These are phyloP conservation scores for Iris macrosiphon DNA, from an alignment of 106 monocot species.

Conservation along the genomic window DNA sequence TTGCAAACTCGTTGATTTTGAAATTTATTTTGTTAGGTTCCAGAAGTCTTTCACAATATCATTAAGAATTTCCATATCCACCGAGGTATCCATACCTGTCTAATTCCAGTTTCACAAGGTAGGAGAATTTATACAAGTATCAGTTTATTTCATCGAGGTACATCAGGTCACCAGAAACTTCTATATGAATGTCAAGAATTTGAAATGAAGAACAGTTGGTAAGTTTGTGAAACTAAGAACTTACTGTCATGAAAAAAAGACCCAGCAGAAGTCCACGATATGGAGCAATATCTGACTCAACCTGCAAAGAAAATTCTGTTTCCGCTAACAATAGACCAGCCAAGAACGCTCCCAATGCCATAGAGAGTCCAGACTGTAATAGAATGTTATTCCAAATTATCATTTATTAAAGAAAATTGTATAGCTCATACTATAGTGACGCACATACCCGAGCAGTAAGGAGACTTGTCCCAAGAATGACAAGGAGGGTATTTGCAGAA, in stretches of 20 bases:
- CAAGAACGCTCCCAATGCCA: constrained; percentile 98
- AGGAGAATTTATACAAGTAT: background rate
- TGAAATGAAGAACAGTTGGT: background rate
- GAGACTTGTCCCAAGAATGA: constrained; percentile 96
- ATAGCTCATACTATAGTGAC: background rate
- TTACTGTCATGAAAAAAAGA: constrained; percentile 99
- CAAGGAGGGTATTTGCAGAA: constrained; percentile 99
- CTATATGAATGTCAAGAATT: background rate
- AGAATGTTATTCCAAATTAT: background rate
- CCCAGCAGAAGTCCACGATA: constrained; percentile 95
- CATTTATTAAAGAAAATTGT: background rate
- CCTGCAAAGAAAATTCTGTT: constrained; percentile 99
- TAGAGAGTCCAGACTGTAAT: constrained; percentile 85
- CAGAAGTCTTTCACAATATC: no score
- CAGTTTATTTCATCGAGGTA: background rate
- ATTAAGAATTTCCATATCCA: no score
- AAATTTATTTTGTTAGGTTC: no score
- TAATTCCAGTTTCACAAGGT: background rate
- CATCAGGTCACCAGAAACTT: background rate
- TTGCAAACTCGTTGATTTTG: no score
- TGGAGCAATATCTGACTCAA: constrained; percentile 99
- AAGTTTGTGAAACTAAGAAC: constrained; percentile 11
- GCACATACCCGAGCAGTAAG: constrained; percentile 90
- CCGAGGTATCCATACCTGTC: background rate
- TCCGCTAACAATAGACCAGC: constrained; percentile 96